Base-by-base conservation (phyloP, 1,284 basidiomycete genomes). In the Hypsizygus ulmarius region DNA sequence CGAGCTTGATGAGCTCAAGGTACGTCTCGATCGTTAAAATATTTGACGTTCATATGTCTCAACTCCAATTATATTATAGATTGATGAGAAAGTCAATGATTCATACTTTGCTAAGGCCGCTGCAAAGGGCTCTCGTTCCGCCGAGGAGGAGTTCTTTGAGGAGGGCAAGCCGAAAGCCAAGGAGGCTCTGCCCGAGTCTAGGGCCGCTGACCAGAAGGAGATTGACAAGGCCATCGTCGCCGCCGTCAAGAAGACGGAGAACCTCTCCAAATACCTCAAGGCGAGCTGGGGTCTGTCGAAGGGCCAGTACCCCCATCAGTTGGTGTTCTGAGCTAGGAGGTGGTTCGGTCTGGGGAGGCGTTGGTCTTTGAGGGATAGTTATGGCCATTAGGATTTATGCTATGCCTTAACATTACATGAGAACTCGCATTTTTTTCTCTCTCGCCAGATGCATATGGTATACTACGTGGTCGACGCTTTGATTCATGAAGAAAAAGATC, bases 91-190 rank as follows among this genome's bases (percentile, higher is more conserved):
- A 75, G 77, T 98, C 76, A 88, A 90, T 75, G 97, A 99, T 70
- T 74, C 90, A 40, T 98, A 97, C 81, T 99, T 99, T 70, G 75
- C 87, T 69, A 97, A 97, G 78, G 69, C 84, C 60, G 72, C 81
- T 59, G 69, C 75, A 60, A 88, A 90, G 70, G 77, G 77, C 52
- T 73, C 84, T 55, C 65, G 73, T 54, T 88, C 90, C 54, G 93
- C 94, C 62, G 94, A 97, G 78, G 89, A 88, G 64, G 93, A 97
- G 70, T 96, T 97, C 79, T 99, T 98, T 71, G 84, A 87, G 63
- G 92, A 91, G 63, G 94, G 90, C 65, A 90, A 94, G 78, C 88
- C 90, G 56, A 93, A 93, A 76, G 79, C 81, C 66, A 99, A 97
- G 82, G 90, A 91, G 68, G 73, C 89, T 30, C 86, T 95, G 73